These are phyloP conservation scores for Cenchrus americanus DNA, from an alignment of 176 grass and related monocot genomes.

Conservation along the genomic window DNA sequence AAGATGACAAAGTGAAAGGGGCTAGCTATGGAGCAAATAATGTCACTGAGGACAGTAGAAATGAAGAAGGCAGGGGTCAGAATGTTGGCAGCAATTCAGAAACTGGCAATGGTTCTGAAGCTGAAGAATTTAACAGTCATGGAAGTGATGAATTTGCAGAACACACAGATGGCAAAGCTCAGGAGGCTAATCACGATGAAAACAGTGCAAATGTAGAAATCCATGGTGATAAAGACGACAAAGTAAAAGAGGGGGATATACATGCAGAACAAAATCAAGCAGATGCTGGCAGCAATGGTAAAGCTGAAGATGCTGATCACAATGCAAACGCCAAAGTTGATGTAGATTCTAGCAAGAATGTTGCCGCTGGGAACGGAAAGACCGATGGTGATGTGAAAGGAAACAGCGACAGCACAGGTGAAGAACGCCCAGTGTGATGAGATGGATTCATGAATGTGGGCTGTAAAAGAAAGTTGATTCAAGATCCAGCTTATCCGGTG, in stretches of 20 bases:
- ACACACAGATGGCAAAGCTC: constrained; percentile 16
- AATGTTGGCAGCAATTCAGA: constrained; percentile 20
- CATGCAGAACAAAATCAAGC: not conserved
- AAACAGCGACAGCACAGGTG: not conserved
- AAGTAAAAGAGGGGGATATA: constrained; percentile 8
- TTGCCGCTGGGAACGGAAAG: not conserved
- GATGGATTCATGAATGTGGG: not conserved
- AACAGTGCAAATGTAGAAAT: not conserved
- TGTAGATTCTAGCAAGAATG: constrained; percentile 32
- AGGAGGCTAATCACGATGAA: constrained; percentile 18
- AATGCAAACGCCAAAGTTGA: constrained; percentile 17
- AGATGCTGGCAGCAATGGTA: not conserved
- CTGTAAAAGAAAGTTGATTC: not conserved
- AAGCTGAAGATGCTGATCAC: constrained; percentile 31
- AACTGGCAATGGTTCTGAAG: not conserved
- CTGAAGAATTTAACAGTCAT: not conserved
- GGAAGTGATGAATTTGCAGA: not conserved
- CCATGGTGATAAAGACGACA: not conserved
- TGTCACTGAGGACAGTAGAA: constrained; percentile 14
- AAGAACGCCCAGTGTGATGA: not conserved
- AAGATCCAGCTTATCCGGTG: not conserved
- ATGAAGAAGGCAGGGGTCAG: not conserved
- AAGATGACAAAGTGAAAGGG: constrained; percentile 21
- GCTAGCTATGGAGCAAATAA: constrained; percentile 12
- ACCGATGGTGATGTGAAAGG: not conserved